phyloP scores from a whole-genome alignment of 495 filamentous ascomycete species.

The Penicillium waksmanii region DNA sequence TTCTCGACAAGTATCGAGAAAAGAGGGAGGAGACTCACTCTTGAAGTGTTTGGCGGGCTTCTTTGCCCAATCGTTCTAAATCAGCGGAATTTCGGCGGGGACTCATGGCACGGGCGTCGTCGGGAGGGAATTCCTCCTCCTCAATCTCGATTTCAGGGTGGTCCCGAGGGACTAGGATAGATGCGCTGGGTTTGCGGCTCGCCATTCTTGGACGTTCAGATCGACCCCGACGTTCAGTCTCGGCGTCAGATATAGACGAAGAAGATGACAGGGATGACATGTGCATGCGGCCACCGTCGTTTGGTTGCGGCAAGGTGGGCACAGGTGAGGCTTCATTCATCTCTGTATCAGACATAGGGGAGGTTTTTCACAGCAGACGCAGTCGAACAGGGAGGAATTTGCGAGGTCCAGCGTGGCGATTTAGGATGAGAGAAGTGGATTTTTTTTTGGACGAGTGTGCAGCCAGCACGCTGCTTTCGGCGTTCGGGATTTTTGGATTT shows the following conservation, averaged over 20 bases:
- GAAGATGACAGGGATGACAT: constrained; percentile 50
- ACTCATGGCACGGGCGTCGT: constrained; percentile 94
- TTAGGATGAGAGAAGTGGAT: neutral
- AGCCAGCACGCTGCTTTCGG: constrained; percentile 2
- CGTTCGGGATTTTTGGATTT: constrained; percentile 11
- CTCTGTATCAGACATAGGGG: constrained; percentile 44
- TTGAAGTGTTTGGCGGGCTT: constrained; percentile 69
- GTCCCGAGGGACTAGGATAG: constrained; percentile 79
- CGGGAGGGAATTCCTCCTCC: constrained; percentile 71
- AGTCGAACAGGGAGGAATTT: constrained; percentile 15
- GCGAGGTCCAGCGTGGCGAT: constrained; percentile 33
- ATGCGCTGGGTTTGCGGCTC: constrained; percentile 75
- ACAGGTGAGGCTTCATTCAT: constrained; percentile 49
- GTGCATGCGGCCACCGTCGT: constrained; percentile 47
- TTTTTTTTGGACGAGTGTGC: neutral
- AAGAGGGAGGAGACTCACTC: constrained; percentile 50
- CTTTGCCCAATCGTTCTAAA: constrained; percentile 79
- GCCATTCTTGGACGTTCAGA: constrained; percentile 55
- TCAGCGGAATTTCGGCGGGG: constrained; percentile 89
- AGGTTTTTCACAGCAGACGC: constrained; percentile 28
- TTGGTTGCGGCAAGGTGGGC: constrained; percentile 47
- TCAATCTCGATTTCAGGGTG: constrained; percentile 68
- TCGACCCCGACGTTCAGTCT: constrained; percentile 48
- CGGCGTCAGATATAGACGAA: constrained; percentile 53
- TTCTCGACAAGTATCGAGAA: neutral